Base-by-base conservation (phyloP, 2,329 filamentous ascomycete species). In the Epichloe gansuensis region DNA sequence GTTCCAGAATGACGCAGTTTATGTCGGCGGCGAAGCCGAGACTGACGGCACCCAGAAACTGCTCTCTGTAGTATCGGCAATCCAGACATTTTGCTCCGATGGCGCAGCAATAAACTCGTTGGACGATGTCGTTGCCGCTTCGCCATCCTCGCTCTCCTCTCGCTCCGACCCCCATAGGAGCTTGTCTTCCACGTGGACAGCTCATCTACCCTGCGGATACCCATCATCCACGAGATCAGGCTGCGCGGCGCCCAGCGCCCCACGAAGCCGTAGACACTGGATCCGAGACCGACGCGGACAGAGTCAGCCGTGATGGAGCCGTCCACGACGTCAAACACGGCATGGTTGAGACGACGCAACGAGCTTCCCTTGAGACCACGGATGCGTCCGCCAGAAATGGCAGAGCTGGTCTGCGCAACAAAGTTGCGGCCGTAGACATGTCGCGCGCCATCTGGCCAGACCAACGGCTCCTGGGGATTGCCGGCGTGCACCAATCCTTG, bases 171-270 rank as follows among this genome's bases (percentile, higher is more conserved):
- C 68, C 44, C 67, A 46, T 66, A 67, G 5, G 67, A 69, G 58
- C 65, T 70, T 15, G 70, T 69, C 62, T 79, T 76, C 76, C 76
- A 80, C 2, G 72, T 65, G 48, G 73, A 74, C 46, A 82, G 67
- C 64, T 81, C 74, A 51, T 80, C 75, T 15, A 84, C 80, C 53
- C 72, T 73, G 55, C 83, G 75, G 54, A 91, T 79, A 11, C 90
- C 90, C 80, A 97, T 85, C 86, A 97, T 95, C 86, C 88, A 93
- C 2, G 83, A 83, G n/a, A 97, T 85, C 15, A 96, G 65, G 3
- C 82, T 77, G 21, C 80, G 76, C 1, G 93, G 91, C 25, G 86
- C 77, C 80, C 85, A 91, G 41, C 80, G 78, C 5, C 91, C 93
- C 7, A 97, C 85, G 34, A 96, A 76, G 41, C 88, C 86, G 67